Evolutionary conservation across 2,329 filamentous ascomycete genomes (phyloP).

Genomic region (Ceratocystis albifundus): DNA sequence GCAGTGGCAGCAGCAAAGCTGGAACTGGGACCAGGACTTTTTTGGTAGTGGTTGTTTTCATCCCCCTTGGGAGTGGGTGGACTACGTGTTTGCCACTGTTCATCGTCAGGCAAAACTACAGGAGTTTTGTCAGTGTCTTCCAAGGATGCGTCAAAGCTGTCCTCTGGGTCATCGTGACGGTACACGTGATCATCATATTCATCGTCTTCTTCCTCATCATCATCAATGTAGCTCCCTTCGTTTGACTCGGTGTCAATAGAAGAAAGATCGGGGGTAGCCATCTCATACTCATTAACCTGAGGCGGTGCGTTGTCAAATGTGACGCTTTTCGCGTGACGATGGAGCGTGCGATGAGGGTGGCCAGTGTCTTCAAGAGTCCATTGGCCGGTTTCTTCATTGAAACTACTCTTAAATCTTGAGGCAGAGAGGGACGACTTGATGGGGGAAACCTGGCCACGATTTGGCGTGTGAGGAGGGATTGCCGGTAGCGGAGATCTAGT

Average conservation of each 20-base stretch:
- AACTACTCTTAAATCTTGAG: slow-evolving; percentile 52
- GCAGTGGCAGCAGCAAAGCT: slow-evolving; percentile 32
- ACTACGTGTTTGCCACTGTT: slow-evolving; percentile 52
- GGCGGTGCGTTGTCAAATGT: slow-evolving; percentile 92
- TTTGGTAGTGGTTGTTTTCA: slow-evolving; percentile 52
- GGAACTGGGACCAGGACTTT: slow-evolving; percentile 54
- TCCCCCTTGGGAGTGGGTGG: slow-evolving; percentile 30
- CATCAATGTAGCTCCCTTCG: slow-evolving; percentile 84
- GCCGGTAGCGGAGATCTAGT: slow-evolving; percentile 23
- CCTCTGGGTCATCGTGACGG: slow-evolving; percentile 42
- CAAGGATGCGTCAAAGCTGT: slow-evolving; percentile 90
- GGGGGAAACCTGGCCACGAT: slow-evolving; percentile 63
- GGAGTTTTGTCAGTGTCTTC: slow-evolving; percentile 96
- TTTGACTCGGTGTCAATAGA: slow-evolving; percentile 81
- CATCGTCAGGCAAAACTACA: slow-evolving; percentile 87
- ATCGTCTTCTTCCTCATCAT: slow-evolving; percentile 61
- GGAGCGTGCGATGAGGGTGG: slow-evolving; percentile 55
- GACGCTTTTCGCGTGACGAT: slow-evolving; percentile 88
- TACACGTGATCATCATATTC: slow-evolving; percentile 54
- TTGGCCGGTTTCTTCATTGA: slow-evolving; percentile 56
- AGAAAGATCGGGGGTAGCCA: slow-evolving; percentile 93
- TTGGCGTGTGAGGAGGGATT: slow-evolving; percentile 41
- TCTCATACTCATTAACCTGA: slow-evolving; percentile 94
- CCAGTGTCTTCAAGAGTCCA: slow-evolving; percentile 56
- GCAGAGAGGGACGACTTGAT: slow-evolving; percentile 80